phyloP scores from a whole-genome alignment of 1,139 yeast species.

The Candida sanyaensis region DNA sequence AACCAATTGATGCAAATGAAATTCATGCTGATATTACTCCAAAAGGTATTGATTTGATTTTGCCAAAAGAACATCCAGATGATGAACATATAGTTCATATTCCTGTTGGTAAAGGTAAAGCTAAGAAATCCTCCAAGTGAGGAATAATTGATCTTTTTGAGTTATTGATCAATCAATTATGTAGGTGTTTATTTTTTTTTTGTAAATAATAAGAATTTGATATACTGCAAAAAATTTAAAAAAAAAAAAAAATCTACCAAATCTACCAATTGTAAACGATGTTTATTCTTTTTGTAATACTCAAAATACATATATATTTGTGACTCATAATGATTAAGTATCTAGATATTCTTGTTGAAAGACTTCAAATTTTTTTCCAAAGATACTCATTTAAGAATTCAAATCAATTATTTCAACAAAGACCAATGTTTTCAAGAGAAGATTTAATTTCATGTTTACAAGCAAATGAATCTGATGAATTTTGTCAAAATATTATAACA shows the following conservation, averaged over 20 bases:
- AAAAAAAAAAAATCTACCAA: neutral
- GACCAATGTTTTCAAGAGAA: conserved; percentile 4
- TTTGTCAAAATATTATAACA: neutral
- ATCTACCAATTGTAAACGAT: no score
- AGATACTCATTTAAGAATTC: neutral
- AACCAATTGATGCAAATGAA: conserved; percentile 23
- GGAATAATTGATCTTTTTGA: no score
- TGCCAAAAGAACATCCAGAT: conserved; percentile 28
- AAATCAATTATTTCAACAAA: neutral
- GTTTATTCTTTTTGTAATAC: no score
- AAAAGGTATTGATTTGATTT: conserved; percentile 20
- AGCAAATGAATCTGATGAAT: conserved; percentile 1
- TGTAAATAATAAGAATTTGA: neutral
- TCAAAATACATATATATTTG: no score
- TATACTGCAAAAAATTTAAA: conserved; percentile 4
- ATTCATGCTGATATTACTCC: conserved; percentile 23
- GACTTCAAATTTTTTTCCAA: conserved; percentile 2
- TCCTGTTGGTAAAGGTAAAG: conserved; percentile 7
- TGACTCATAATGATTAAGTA: neutral
- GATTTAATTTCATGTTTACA: conserved; percentile 8
- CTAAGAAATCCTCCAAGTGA: neutral
- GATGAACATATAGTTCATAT: conserved; percentile 21
- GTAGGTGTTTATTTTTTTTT: neutral
- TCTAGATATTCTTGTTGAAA: neutral
- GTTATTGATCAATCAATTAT: neutral